Percentiles rank a stretch among this genome's conserved stretches.
phyloP scores from a whole-genome alignment of 108 stramenopile genomes.

The Ochromonas danica region DNA sequence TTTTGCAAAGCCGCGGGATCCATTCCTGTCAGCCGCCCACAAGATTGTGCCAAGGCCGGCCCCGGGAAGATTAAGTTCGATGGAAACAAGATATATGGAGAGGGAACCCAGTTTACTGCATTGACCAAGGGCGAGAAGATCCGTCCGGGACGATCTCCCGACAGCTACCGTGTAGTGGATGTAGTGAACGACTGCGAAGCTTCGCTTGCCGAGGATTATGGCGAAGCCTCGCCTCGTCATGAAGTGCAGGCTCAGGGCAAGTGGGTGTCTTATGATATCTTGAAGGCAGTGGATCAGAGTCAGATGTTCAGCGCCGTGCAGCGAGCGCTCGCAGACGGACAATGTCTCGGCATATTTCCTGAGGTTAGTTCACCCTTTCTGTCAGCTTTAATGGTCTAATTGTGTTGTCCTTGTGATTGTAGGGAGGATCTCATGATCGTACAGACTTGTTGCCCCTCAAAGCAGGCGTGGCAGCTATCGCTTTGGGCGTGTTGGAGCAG shows the following conservation, averaged over 20 bases:
- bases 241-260: not conserved
- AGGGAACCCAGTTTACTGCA: slow-evolving; percentile 20
- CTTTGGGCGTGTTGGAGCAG: slow-evolving; percentile 81
- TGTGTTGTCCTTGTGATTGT: too few species aligned
- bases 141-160: slow-evolving; percentile 22
- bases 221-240: slow-evolving; percentile 30
- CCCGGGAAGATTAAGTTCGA: slow-evolving; percentile 3
- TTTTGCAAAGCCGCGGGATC: slow-evolving; percentile 84
- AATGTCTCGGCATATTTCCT: slow-evolving; percentile 84
- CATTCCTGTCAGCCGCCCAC: slow-evolving; percentile 68
- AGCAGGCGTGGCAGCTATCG: slow-evolving; percentile 94
- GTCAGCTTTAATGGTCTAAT: too few species aligned
- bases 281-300: slow-evolving; percentile 75
- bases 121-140: slow-evolving; percentile 30
- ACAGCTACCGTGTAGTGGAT: slow-evolving; percentile 26
- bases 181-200: slow-evolving; percentile 47
- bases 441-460: slow-evolving; percentile 95
- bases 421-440: slow-evolving; percentile 94
- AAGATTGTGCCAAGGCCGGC: not conserved
- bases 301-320: slow-evolving; percentile 64
- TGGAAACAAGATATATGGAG: not conserved
- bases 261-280: slow-evolving; percentile 67
- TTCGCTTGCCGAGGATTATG: slow-evolving; percentile 36
- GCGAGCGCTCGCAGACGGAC: slow-evolving; percentile 42
- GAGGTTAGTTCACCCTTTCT: too few species aligned